Base-by-base conservation (phyloP, 2,329 filamentous ascomycete genomes). In the Venturia oleaginea region DNA sequence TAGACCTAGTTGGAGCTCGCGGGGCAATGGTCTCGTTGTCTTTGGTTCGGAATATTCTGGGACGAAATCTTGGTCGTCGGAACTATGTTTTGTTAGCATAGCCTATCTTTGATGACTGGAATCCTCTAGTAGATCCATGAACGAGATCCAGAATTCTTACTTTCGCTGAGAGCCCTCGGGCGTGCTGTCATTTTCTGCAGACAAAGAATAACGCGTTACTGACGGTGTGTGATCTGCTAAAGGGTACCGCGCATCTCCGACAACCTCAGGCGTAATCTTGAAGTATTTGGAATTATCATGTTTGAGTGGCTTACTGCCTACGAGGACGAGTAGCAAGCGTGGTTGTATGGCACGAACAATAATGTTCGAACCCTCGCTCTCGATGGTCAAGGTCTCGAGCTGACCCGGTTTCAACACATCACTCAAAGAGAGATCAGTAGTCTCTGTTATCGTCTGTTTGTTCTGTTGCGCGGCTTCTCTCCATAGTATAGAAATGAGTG, bases 401-500 rank as follows among this genome's bases (percentile, higher is more conserved):
- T 40, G 22, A 24, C 64, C 22, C 13, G 61, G 42, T 24, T 46
- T 22, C 42, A 66, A 48, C 22, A 22, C 38, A 34, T 59, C 64
- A 59, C 34, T 61, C n/a, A 19, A 54, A 15, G 30, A 17, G 13
- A 27, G 17, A 24, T 30, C 24, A 19, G 54, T 27, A 19, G 24
- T 22, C 2, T 61, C 34, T 66, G 60, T 7, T 22, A 32, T 13
- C 27, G 43, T 60, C 66, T 63, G 61, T 63, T 65, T 68, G 24
- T 43, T 62, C 59, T 38, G 69, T 63, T 40, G 66, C 34, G 69
- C 68, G 63, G 79, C 72, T 59, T 81, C 79, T 70, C 80, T 80
- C 80, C 79, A 81, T 11, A 76, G 75, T 67, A 81, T 76, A 27
- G 78, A 79, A 10, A 80, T 76, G 59, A 80, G 70, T 7, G 80